Percentiles rank a stretch among this genome's conserved stretches.
Evolutionary conservation across 1,284 basidiomycete species (phyloP).

Genomic region (Leccinum solheimii): DNA sequence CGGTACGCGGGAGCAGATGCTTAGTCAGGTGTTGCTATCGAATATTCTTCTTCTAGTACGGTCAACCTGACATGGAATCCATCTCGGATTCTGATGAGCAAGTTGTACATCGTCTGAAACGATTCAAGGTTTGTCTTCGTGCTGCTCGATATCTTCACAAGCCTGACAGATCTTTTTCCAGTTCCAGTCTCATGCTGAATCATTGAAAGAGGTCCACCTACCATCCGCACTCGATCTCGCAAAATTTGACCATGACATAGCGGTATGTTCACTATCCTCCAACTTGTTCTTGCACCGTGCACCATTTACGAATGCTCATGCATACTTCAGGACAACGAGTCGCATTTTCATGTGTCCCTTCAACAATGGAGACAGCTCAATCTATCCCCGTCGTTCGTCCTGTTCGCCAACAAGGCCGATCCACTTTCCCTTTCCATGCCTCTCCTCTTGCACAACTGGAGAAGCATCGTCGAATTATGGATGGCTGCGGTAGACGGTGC

Average conservation of each 20-base stretch:
- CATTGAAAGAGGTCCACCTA: conserved; percentile 69
- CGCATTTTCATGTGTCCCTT: conserved; percentile 69
- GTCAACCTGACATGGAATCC: conserved; percentile 11
- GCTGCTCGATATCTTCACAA: neutral
- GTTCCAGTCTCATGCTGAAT: conserved; percentile 73
- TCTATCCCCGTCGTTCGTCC: conserved; percentile 73
- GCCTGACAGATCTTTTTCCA: conserved; percentile 28
- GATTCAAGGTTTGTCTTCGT: conserved; percentile 43
- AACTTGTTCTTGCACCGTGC: neutral
- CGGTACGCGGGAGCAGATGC: neutral
- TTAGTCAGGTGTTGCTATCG: neutral
- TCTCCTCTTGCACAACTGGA: conserved; percentile 79
- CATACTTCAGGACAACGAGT: conserved; percentile 61
- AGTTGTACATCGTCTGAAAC: conserved; percentile 37
- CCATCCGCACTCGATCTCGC: conserved; percentile 61
- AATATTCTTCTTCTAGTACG: neutral
- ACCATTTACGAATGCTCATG: neutral
- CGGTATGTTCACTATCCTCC: conserved; percentile 39
- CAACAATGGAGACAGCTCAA: conserved; percentile 79
- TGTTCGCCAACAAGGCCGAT: conserved; percentile 62
- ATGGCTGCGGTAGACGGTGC: conserved; percentile 50
- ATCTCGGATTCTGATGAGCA: conserved; percentile 21
- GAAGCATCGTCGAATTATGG: conserved; percentile 66
- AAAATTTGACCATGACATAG: conserved; percentile 60
- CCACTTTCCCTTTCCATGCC: conserved; percentile 76